Percentiles rank a stretch among this genome's conserved stretches.
Conservation (phyloP, 1,139 yeast genomes). For the Nakaseomyces kungkrabaensis region DNA sequence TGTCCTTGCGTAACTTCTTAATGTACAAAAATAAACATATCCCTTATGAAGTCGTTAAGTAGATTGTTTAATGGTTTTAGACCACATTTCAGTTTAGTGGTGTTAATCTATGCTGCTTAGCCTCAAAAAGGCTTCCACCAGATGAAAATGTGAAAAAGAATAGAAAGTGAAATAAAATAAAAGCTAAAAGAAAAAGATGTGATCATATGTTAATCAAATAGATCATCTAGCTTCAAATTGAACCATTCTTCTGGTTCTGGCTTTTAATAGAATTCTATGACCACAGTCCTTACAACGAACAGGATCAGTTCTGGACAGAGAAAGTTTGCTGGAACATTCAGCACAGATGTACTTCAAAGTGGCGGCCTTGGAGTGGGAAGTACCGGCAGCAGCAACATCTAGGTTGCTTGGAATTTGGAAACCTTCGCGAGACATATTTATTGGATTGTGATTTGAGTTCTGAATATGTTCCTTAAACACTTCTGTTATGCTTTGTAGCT, state of each 20-base stretch:
- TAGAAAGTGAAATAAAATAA: neutral
- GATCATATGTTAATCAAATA: too few relatives aligned
- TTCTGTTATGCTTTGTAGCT: neutral
- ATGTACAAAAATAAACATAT: neutral
- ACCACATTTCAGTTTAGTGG: too few relatives aligned
- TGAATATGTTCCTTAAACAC: neutral
- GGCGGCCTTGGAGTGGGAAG: conserved; percentile 59
- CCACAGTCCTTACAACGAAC: conserved; percentile 98
- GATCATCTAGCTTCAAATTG: conserved; percentile 60
- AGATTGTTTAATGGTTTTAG: too few relatives aligned
- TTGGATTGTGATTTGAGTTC: neutral
- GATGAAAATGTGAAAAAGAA: neutral
- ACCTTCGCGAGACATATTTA: conserved; percentile 69
- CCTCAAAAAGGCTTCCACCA: neutral
- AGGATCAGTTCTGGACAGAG: conserved; percentile 87
- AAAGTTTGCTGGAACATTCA: conserved; percentile 84
- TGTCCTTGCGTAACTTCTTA: neutral
- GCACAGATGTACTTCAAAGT: conserved; percentile 95
- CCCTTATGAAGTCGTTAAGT: neutral
- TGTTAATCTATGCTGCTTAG: too few relatives aligned
- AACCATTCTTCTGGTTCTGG: conserved; percentile 93
- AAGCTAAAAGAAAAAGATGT: neutral
- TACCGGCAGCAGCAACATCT: conserved; percentile 59
- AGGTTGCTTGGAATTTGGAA: conserved; percentile 83
- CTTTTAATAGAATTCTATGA: conserved; percentile 92